phyloP scores from a whole-genome alignment of 164 flowering plant species.

The Liquidambar formosana region DNA sequence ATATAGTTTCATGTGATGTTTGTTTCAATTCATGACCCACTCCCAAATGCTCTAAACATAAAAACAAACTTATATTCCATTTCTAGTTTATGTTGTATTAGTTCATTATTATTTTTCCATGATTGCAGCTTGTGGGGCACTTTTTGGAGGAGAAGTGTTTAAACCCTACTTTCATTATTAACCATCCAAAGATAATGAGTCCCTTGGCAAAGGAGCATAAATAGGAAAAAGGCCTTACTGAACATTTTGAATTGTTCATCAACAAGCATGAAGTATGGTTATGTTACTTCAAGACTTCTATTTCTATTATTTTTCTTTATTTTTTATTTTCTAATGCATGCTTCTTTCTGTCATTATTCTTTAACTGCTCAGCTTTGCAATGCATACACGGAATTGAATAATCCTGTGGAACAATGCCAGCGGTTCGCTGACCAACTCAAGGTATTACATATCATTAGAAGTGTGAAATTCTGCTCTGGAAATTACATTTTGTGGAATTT shows the following conservation, averaged over 20 bases:
- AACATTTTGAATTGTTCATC: constrained; percentile 86
- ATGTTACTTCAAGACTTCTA: background rate
- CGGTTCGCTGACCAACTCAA: constrained; percentile 94
- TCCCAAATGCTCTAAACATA: too few species aligned
- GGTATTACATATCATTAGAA: constrained; percentile 38
- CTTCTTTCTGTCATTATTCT: constrained; percentile 1
- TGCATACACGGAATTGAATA: constrained; percentile 96
- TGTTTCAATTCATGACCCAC: too few species aligned
- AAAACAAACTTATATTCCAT: background rate
- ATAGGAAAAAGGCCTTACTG: constrained; percentile 78
- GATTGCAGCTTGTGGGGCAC: constrained; percentile 96
- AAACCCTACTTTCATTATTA: constrained; percentile 86
- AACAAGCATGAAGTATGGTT: constrained; percentile 84
- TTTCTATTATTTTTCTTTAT: background rate
- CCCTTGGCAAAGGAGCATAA: constrained; percentile 97
- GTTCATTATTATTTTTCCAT: background rate
- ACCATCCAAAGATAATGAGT: constrained; percentile 98
- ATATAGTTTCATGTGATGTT: too few species aligned
- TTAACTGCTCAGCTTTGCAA: constrained; percentile 67
- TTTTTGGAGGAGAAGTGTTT: constrained; percentile 88
- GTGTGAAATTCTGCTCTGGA: background rate
- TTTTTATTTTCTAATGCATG: background rate
- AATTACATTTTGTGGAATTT: background rate
- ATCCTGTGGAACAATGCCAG: constrained; percentile 91
- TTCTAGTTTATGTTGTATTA: background rate